Evolutionary conservation across 108 stramenopile species (phyloP), one percentile per base, ranked within the genome.

Genomic region (Fistulifera pelliculosa): DNA sequence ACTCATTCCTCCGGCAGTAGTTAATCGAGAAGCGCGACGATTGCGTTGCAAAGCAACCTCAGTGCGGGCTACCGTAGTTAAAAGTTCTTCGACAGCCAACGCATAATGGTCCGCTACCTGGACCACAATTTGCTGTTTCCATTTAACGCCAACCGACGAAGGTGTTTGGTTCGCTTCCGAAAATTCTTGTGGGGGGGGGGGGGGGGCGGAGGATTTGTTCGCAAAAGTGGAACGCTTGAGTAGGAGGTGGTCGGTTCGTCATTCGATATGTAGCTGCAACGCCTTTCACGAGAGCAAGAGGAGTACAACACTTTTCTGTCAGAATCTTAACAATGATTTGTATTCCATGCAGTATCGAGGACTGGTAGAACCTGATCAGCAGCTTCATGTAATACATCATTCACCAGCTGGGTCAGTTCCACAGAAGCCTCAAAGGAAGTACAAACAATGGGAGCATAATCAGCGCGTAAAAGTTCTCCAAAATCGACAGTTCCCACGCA

Each of bases 241-340:
- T 82, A 6, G 90, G 90, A 27, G 86, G 80, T 17, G 90, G 90
- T 24, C 90, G 84, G 58, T 88, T 92, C 4, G 90, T 92, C 90
- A 92, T 92, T 13, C 90, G 79, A 52, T 92, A 92, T 10, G 86
- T 92, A 7, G 86, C 90, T 15, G 86, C 90, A n/a, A 92, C 90
- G 14, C 90, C 90, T 59, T 92, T 92, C 19, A 92, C 90, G 24
- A 86, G 86, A 5, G 80, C 75, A 28, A 92, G 61, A 16, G 86
- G 86, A 27, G 62, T 61, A 19, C 71, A 80, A 56, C 90, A 92
- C 58, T 82, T 79, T 42, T 66, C 53, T 2, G 75, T 86, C 14
- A 92, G 38, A 52, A 81, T 59, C 10, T 77, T 61, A 6, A 88
- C 86, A 59, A 92, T 81, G n/a, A 82, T 54, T n/a, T 24, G 61